Conservation (phyloP, 208 protist genomes). For the Leishmania aethiopica region DNA sequence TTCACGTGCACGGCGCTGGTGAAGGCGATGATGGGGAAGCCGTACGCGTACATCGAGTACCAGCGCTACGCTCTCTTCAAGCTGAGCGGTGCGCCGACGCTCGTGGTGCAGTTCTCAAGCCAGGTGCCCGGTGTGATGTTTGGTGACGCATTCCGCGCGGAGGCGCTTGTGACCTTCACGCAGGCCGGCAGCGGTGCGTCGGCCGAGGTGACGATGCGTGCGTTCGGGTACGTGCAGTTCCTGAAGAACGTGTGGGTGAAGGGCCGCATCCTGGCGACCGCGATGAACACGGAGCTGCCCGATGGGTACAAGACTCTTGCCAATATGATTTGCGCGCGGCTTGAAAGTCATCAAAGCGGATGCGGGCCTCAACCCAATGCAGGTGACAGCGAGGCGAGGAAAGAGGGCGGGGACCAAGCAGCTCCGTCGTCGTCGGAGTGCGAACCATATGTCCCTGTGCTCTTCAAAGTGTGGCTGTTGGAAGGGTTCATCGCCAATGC, state of each 20-base stretch:
- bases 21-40: conserved; percentile 58
- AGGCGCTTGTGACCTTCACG: conserved; percentile 50
- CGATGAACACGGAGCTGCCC: conserved; percentile 40
- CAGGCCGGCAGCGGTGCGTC: conserved; percentile 36
- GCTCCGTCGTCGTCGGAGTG: neutral
- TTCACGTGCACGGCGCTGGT: conserved; percentile 62
- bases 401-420: neutral
- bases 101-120: conserved; percentile 65
- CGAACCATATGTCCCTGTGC: conserved; percentile 1
- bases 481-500: neutral
- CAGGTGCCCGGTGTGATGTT: conserved; percentile 66
- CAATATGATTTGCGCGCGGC: conserved; percentile 26
- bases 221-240: conserved; percentile 57
- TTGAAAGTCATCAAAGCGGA: conserved; percentile 18
- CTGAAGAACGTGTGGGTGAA: conserved; percentile 57
- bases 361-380: neutral
- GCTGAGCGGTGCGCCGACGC: conserved; percentile 45
- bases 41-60: conserved; percentile 60
- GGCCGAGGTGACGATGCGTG: conserved; percentile 29
- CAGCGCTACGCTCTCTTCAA: conserved; percentile 68
- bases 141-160: conserved; percentile 58
- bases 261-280: conserved; percentile 40
- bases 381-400: neutral
- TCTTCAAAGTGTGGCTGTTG: neutral
- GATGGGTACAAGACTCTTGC: conserved; percentile 42